Evolutionary conservation across 1,284 basidiomycete species (phyloP).

Genomic region (Hemileia vastatrix): DNA sequence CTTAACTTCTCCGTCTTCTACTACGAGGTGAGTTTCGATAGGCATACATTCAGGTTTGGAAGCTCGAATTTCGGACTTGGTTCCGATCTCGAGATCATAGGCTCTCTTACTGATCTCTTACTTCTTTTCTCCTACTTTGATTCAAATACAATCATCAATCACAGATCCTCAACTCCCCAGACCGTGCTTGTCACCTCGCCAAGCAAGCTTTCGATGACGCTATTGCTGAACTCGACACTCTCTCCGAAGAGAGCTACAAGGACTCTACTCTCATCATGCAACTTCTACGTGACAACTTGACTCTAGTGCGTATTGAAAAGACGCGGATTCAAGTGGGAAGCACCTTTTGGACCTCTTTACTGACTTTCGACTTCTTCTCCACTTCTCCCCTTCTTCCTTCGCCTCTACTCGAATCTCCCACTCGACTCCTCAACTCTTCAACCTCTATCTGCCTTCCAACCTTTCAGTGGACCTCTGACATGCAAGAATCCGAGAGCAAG

Average conservation of each 20-base stretch:
- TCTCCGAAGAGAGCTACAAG: conserved; percentile 99
- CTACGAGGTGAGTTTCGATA: too few species aligned
- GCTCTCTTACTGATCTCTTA: background rate
- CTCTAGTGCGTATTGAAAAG: conserved; percentile 42
- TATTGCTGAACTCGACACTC: conserved; percentile 97
- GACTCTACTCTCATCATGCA: conserved; percentile 79
- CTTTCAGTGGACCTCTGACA: conserved; percentile 99
- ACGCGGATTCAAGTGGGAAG: background rate
- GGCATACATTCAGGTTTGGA: background rate
- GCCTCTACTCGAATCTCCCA: conserved; percentile 47
- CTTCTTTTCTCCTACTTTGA: background rate
- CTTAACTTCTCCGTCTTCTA: conserved; percentile 99
- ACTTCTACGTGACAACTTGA: conserved; percentile 94
- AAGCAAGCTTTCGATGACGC: conserved; percentile 99
- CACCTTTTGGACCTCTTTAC: conserved; percentile 32
- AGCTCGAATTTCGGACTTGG: background rate
- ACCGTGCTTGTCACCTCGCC: conserved; percentile 97
- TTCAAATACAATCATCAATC: too few species aligned
- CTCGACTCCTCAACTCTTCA: too few species aligned
- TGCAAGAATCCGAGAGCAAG: conserved; percentile 51
- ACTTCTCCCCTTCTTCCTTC: conserved; percentile 14
- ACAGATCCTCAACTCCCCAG: conserved; percentile 99
- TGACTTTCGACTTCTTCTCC: background rate
- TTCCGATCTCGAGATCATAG: background rate
- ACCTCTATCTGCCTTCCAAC: too few species aligned